Percentiles rank a stretch among this genome's conserved stretches.
phyloP scores from a whole-genome alignment of 78 protist species.

The Cavenderia fasciculata region DNA sequence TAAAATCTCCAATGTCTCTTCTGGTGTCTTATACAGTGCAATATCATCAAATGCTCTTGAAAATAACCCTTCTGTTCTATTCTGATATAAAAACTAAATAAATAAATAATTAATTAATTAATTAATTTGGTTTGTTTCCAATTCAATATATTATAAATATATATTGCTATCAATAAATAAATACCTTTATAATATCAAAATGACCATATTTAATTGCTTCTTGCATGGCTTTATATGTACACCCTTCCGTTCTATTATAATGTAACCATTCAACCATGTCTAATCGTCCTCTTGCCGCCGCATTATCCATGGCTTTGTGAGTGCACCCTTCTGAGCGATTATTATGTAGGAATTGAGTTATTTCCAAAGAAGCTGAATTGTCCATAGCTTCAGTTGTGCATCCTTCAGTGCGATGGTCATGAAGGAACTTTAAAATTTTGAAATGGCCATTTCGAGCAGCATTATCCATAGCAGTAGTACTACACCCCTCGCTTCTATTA shows the following conservation, averaged over 20 bases:
- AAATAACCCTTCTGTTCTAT: no score
- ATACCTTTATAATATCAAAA: neutral
- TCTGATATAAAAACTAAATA: no score
- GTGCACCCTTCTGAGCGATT: conserved; percentile 3
- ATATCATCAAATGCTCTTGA: no score
- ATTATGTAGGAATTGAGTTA: neutral
- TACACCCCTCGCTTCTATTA: neutral
- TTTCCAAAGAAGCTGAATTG: neutral
- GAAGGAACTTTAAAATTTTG: neutral
- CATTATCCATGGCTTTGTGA: neutral
- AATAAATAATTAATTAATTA: no score
- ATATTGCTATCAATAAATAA: no score
- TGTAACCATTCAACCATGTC: neutral
- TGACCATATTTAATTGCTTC: neutral
- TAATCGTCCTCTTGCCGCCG: neutral
- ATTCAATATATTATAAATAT: no score
- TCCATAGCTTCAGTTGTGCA: neutral
- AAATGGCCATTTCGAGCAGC: neutral
- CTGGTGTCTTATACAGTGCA: no score
- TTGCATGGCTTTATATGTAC: neutral
- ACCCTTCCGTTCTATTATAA: neutral
- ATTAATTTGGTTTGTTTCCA: no score
- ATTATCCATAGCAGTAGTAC: neutral
- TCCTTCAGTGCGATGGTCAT: neutral
- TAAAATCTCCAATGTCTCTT: no score